Evolutionary conservation across 139 green algal genomes (phyloP), one percentile per base, ranked within the genome.

Genomic region (Closterium sp.): DNA sequence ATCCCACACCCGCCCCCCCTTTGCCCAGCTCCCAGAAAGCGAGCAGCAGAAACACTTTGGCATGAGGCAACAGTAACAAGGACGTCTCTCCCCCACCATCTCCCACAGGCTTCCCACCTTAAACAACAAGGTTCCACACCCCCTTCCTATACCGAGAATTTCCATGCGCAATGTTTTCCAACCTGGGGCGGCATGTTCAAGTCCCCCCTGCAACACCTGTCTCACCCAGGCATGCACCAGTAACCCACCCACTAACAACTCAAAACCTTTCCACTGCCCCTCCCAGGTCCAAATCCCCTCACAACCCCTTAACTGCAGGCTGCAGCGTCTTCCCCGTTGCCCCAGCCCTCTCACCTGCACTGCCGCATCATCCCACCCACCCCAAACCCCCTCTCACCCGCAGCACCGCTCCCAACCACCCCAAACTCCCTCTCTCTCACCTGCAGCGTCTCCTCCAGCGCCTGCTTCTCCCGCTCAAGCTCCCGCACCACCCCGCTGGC

Each of bases 391-490:
- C 13, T 22, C 22, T 30, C 85, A 10, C 28, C 13, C 13, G 10
- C n/a, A 30, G 22, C 85, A 87, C 38, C 38, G 38, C 13, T 50
- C 38, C 38, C 38, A 50, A 50, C 38, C 21, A 31, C 85, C 21
- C 28, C 28, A 87, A 24, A 29, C 10, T 79, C 62, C 62, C 62
- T 24, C 42, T 85, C 88, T 70, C 89, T 90, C 89, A 97, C 94
- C 34, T 94, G 92, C 32, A 97, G 96, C 21, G 95, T 29, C 34
- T 90, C 86, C 94, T 98, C 97, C 6, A 97, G 96, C 30, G 96
- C 95, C 31, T 94, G 88, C 1, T 96, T 95, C 95, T 98, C 96
- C 28, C 90, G 89, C 91, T 95, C 92, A 86, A 97, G 88, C 7
- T 91, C 90, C 84, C 30, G 27, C 86, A 95, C 34, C 17, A 87